phyloP scores from a whole-genome alignment of 2,329 filamentous ascomycete genomes.

The Epichloe sibirici region DNA sequence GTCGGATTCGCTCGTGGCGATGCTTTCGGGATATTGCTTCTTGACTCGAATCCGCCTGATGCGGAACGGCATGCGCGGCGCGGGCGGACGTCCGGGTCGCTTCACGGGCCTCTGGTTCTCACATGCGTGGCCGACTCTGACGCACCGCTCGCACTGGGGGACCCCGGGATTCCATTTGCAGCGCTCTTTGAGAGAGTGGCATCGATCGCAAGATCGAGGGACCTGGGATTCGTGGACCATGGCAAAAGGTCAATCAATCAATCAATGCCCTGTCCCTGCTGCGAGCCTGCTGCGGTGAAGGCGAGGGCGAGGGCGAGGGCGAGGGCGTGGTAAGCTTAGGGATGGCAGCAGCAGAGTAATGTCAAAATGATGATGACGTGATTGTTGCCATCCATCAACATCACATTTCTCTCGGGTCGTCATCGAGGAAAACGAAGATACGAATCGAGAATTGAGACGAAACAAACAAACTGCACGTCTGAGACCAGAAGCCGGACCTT shows the following conservation, averaged over 20 bases:
- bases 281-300: no score
- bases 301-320: no score
- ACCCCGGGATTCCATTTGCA: conserved; percentile 9
- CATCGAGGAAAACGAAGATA: no score
- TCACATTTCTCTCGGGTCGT: no score
- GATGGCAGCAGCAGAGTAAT: no score
- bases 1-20: not conserved
- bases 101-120: conserved; percentile 7
- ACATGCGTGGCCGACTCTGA: conserved; percentile 11
- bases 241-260: not conserved
- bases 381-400: no score
- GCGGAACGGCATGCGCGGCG: not conserved
- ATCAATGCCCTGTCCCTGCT: not conserved
- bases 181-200: conserved; percentile 15
- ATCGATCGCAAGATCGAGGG: conserved; percentile 13
- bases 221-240: conserved; percentile 2
- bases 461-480: no score
- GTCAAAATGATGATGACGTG: no score
- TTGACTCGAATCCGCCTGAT: not conserved
- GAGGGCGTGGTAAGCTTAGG: no score
- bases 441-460: no score
- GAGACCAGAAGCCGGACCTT: no score
- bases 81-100: conserved; percentile 9
- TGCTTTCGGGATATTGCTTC: not conserved
- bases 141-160: conserved; percentile 12